Base-by-base conservation (phyloP, 768 basidiomycete genomes). In the Xerocomellus amylosporus region DNA sequence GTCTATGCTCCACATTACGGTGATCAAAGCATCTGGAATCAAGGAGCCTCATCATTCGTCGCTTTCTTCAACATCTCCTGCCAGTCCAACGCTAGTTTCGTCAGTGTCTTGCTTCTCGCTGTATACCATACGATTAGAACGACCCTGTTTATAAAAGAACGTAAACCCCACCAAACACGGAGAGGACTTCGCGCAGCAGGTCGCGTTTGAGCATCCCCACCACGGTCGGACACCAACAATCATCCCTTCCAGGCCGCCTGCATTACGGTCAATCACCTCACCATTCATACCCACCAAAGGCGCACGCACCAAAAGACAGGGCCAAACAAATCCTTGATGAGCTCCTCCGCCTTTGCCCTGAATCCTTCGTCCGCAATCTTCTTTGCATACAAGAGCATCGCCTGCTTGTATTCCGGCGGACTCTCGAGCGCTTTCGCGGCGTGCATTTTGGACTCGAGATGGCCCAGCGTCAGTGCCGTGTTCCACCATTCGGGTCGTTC, bases 321-420 rank as follows among this genome's bases (percentile, higher is more conserved):
- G 15, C 95, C 94, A 62, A 89, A 85, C 49, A 98, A 77, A 58
- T 98, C 97, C 70, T 82, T 87, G 46, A 96, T 81, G 51, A 99
- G 71, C 69, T 98, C 96, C 68, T 97, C 95, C 17, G 85, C 94
- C 69, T 95, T 93, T 36, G 76, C 87, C 56, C 82, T 77, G 68
- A 93, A 93, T 0, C 89, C 93, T 68, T 96, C 93, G 58, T 97
- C 91, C 34, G 88, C 92, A 39, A 98, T 76, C 73, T 83, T 86
- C 75, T 82, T 88, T 36, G 92, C 87, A 68, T 97, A 98, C 59
- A 83, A 59, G 51, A 85, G 59, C 60, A 98, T 66, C 51, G 82
- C 83, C 62, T 85, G 80, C 68, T 85, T 90, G 72, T 90, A 97
- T 72, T 98, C 97, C 46, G 75, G 71, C n/a, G 84, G 81, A 64